Conservation (phyloP, 2,329 filamentous ascomycete species). For the Fusarium miscanthi region DNA sequence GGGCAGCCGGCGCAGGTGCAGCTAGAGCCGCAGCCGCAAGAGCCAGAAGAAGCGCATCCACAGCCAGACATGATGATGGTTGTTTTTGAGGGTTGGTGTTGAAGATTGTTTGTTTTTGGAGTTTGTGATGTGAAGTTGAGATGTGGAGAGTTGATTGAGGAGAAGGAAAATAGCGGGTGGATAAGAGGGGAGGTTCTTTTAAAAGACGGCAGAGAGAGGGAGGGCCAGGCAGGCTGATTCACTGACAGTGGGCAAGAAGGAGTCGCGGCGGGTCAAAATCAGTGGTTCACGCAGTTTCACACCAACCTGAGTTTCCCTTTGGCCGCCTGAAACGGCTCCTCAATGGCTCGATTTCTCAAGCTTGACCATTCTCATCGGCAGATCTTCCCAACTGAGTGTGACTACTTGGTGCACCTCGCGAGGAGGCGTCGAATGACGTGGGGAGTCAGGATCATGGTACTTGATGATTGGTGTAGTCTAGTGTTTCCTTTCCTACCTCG, state of each 20-base stretch:
- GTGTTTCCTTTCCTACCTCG: not conserved
- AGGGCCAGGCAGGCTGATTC: not conserved
- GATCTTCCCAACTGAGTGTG: conserved; percentile 25
- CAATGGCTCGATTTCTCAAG: conserved; percentile 17
- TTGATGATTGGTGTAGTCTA: conserved; percentile 24
- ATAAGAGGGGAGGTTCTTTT: conserved; percentile 30
- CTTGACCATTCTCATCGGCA: conserved; percentile 6
- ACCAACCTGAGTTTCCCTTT: conserved; percentile 9
- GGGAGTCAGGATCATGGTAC: conserved; percentile 7
- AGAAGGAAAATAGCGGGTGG: conserved; percentile 17
- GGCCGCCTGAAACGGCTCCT: not conserved
- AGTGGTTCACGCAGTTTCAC: conserved; percentile 3
- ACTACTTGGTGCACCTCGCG: conserved; percentile 12
- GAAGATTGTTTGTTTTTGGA: conserved; percentile 8
- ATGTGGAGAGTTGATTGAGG: conserved; percentile 16
- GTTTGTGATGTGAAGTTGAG: conserved; percentile 1
- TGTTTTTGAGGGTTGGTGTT: conserved; percentile 16
- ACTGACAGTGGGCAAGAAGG: not conserved
- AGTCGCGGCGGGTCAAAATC: conserved; percentile 23
- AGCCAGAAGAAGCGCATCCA: conserved; percentile 55
- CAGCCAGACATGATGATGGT: conserved; percentile 55
- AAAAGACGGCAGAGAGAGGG: conserved; percentile 16
- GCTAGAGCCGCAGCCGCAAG: conserved; percentile 55
- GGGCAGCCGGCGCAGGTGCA: conserved; percentile 58
- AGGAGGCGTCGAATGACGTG: conserved; percentile 34